Evolutionary conservation across 495 filamentous ascomycete genomes (phyloP), one percentile per base, ranked within the genome.

Genomic region (Chaetomium fimeti): DNA sequence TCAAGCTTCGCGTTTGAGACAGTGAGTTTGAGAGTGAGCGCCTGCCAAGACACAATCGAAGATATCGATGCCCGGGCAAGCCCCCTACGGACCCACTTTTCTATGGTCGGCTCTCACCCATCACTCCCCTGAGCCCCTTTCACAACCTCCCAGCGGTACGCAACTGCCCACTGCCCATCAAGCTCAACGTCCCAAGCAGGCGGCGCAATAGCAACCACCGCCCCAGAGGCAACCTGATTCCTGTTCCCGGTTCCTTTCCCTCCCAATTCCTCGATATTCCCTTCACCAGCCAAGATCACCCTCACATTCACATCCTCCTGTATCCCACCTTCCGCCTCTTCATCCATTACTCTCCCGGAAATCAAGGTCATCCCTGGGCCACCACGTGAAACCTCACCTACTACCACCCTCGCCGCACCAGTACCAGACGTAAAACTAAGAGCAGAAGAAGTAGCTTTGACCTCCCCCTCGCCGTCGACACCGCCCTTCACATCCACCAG

Each of bases 171-270:
- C 9, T 64, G 66, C 12, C 63, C 78, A 8, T 68, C 72, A 4
- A 82, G 40, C 43, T 66, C 63, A 38, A 81, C 68, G 60, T 81
- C 79, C 80, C 80, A 82, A 13, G 74, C 75, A 3, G 79, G 78
- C 38, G 74, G 72, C 36, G 63, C 72, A 32, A 82, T 65, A 13
- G 68, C 69, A 7, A 82, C 70, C 47, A 79, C 65, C 12, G 58
- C 66, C 9, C 78, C 78, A 5, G 67, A 58, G 0, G 22, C 62
- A 12, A 77, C 52, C 22, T 15, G 5, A 8, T 27, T 20, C n/a
- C 20, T 16, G n/a, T 56, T 59, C 13, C 62, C 62, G 15, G 47
- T 49, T 2, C 56, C 42, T 18, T 38, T 54, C 24, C 57, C 38
- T 29, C 64, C 22, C 27, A 58, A 24, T 25, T 61, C 61, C 11